Conservation (phyloP, 192 early-diverging fungal genomes). For the Coemansia sp. region DNA sequence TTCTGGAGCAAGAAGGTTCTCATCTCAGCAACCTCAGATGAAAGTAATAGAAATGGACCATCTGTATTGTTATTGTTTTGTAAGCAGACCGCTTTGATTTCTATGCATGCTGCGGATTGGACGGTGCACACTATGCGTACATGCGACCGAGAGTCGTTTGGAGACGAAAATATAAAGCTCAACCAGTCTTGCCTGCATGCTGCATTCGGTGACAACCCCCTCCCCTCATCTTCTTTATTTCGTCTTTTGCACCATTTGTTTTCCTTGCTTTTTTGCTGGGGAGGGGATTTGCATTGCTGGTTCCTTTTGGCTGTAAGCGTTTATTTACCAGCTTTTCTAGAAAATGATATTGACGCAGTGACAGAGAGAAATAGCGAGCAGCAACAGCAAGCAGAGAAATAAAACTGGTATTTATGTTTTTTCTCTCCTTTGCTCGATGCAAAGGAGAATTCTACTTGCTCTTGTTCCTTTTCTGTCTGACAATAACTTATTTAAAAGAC, state of each 20-base stretch:
- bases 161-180: not conserved
- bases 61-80: not conserved
- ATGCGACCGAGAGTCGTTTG: no score
- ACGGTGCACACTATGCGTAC: no score
- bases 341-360: not conserved
- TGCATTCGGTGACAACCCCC: not conserved
- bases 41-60: no score
- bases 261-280: not conserved
- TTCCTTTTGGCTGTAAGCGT: not conserved
- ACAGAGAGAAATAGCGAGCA: not conserved
- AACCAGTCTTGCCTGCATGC: not conserved
- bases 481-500: no score
- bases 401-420: no score
- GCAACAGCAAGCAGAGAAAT: not conserved
- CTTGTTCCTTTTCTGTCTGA: constrained; percentile 1
- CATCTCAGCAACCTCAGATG: no score
- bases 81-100: not conserved
- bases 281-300: no score
- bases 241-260: not conserved
- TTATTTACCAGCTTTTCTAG: no score
- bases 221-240: not conserved
- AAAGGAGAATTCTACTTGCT: no score
- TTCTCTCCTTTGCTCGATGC: no score
- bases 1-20: no score
- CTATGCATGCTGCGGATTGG: not conserved